Base-by-base conservation (phyloP, 2,329 filamentous ascomycete species). In the Fusarium odoratissimum region DNA sequence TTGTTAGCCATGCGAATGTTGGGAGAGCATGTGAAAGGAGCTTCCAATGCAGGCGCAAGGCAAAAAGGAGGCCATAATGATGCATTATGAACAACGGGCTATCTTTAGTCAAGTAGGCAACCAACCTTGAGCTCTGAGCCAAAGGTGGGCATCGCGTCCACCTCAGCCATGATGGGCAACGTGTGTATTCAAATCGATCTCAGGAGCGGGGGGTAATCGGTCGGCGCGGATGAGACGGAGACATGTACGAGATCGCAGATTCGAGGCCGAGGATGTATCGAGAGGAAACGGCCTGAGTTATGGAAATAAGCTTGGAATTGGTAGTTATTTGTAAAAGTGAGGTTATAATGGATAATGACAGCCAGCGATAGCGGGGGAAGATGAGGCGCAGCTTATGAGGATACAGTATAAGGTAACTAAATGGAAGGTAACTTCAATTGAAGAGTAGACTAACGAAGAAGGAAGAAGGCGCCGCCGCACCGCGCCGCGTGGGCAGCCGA, bases 51-150 rank as follows among this genome's bases (percentile, higher is more conserved):
- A 52, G 48, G 69, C 59, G 72, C 70, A 74, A 71, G 51, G 42
- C 51, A 54, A 10, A 33, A 56, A 31, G 35, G 31, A 42, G 41
- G 10, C 42, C 23, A 19, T 23, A 23, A 16, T n/a, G 41, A 35
- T 37, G 30, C 25, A 21, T 19, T 21, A 42, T 55, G 31, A 33
- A 40, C 8, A 30, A 4, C 25, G 23, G 14, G 4, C 16, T 16
- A 19, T 19, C 6, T 9, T 14, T 4, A 23, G 45, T 9, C 19
- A 31, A 57, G 52, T 59, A 66, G 61, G 51, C 16, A 57, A 80
- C 84, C 71, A 85, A 95, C 95, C 92, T 97, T 98, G 82, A 98
- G 88, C 86, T 98, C 95, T 66, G 92, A 90, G 84, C 96, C 96
- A 84, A 99, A 97, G 78, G 93, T 93, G 80, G 94, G 94, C 85